phyloP scores from a whole-genome alignment of 495 filamentous ascomycete genomes.

The Tuber aestivum region DNA sequence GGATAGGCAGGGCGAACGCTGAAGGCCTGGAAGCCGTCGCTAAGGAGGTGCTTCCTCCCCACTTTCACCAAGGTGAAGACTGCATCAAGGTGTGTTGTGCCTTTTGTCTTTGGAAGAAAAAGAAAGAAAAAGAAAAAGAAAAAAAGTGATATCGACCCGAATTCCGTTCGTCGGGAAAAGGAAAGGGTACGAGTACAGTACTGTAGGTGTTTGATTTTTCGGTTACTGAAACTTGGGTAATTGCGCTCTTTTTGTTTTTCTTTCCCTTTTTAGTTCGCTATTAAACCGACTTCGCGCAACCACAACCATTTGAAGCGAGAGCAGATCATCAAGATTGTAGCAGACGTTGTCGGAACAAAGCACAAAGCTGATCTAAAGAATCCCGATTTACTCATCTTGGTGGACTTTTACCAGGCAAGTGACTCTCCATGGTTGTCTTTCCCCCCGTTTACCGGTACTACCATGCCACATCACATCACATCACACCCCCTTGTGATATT shows the following conservation, averaged over 20 bases:
- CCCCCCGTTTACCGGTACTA: neutral
- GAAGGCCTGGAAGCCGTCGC: constrained; percentile 68
- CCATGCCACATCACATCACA: neutral
- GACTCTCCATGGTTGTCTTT: constrained; percentile 1
- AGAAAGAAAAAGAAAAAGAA: neutral
- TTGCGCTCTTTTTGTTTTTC: neutral
- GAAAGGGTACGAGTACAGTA: too few species aligned
- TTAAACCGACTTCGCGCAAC: constrained; percentile 75
- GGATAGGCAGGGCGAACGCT: constrained; percentile 71
- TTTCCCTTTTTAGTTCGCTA: constrained; percentile 66
- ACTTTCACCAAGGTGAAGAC: constrained; percentile 59
- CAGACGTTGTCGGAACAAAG: constrained; percentile 56
- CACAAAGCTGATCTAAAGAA: constrained; percentile 79
- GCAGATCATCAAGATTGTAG: constrained; percentile 70
- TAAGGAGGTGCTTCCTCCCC: constrained; percentile 59
- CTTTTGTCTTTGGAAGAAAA: neutral
- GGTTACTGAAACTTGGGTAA: constrained; percentile 28
- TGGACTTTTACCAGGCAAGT: constrained; percentile 82
- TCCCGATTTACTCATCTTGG: constrained; percentile 77
- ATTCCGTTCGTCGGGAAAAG: neutral
- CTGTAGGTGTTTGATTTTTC: constrained; percentile 25
- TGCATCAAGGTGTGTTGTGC: constrained; percentile 47
- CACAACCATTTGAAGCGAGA: constrained; percentile 69
- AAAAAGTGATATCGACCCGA: neutral
- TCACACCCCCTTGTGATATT: neutral